These are phyloP conservation scores for Auricularia sp. DNA, from an alignment of 768 basidiomycete genomes.

Conservation along the genomic window DNA sequence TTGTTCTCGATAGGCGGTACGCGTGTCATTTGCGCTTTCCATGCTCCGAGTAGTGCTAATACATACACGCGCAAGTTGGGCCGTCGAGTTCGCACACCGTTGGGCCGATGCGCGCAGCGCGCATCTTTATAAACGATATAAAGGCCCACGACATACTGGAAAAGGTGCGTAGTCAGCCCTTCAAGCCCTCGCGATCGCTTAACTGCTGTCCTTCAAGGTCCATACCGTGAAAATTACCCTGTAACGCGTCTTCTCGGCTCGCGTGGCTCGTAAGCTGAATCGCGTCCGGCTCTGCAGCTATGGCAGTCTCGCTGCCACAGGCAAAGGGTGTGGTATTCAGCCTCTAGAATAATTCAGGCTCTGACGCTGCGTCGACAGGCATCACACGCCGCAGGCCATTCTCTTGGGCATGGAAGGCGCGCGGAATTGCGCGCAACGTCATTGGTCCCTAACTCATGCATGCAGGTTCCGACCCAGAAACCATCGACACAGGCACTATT, in stretches of 20 bases:
- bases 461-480: slow-evolving; percentile 80
- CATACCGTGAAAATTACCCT: slow-evolving; percentile 75
- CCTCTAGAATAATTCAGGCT: not conserved
- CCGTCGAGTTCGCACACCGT: slow-evolving; percentile 60
- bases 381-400: slow-evolving; percentile 82
- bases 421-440: not conserved
- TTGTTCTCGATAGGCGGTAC: slow-evolving; percentile 83
- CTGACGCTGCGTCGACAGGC: slow-evolving; percentile 31
- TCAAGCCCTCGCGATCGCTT: not conserved
- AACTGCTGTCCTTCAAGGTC: slow-evolving; percentile 36
- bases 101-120: slow-evolving; percentile 85
- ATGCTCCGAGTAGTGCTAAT: slow-evolving; percentile 21
- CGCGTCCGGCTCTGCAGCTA: slow-evolving; percentile 39
- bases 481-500: slow-evolving; percentile 80
- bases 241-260: slow-evolving; percentile 29
- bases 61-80: slow-evolving; percentile 43
- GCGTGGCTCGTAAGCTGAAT: not conserved
- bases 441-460: not conserved
- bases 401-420: slow-evolving; percentile 67
- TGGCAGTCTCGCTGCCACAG: slow-evolving; percentile 91
- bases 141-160: slow-evolving; percentile 57
- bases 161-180: slow-evolving; percentile 35
- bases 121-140: slow-evolving; percentile 75
- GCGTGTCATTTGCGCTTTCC: slow-evolving; percentile 17
- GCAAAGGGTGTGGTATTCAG: slow-evolving; percentile 51